These are phyloP conservation scores for Candida chilensis DNA, from an alignment of 805 yeast genomes.

Conservation along the genomic window DNA sequence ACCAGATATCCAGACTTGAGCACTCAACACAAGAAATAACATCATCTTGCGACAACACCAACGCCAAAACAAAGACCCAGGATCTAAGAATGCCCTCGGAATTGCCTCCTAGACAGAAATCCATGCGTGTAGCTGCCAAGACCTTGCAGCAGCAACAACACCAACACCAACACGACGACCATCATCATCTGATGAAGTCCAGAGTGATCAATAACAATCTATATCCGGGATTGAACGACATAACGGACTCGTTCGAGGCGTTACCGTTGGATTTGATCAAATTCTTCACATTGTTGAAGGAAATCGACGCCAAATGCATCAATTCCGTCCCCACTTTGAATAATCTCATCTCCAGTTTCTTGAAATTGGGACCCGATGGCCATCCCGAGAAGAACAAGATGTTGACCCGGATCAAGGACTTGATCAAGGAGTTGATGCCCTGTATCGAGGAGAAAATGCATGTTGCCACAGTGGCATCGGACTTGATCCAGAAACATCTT, in stretches of 20 bases:
- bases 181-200: no score
- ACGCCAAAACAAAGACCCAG: no score
- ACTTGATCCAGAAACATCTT: slow-evolving; percentile 59
- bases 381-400: slow-evolving; percentile 26
- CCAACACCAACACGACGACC: no score
- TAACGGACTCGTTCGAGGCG: slow-evolving; percentile 86
- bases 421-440: slow-evolving; percentile 69
- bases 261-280: slow-evolving; percentile 76
- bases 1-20: no score
- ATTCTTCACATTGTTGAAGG: slow-evolving; percentile 81
- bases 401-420: slow-evolving; percentile 29
- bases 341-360: slow-evolving; percentile 41
- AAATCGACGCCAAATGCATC: slow-evolving; percentile 91
- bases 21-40: no score
- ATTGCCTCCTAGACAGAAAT: no score
- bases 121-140: no score
- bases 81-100: no score
- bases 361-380: slow-evolving; percentile 11
- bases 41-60: no score
- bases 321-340: slow-evolving; percentile 62
- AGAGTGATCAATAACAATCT: no score
- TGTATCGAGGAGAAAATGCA: slow-evolving; percentile 96
- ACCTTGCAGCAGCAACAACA: no score
- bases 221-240: slow-evolving; percentile 85
- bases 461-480: slow-evolving; percentile 87